phyloP scores from a whole-genome alignment of 371 early-diverging fungal species.

The Apophysomyces trapeziformis region DNA sequence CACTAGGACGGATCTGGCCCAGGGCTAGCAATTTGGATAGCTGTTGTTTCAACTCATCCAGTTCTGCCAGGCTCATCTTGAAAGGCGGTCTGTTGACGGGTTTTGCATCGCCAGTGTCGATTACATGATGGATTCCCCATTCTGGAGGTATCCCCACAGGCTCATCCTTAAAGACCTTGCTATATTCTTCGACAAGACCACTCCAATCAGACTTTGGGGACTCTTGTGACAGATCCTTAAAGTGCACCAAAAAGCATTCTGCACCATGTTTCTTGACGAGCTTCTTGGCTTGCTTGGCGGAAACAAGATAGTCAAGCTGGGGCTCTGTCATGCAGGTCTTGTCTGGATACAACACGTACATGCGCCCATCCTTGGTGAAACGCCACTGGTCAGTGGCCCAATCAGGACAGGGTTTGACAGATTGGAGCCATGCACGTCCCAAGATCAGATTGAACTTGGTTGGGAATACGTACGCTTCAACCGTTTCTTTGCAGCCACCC shows the following conservation, averaged over 20 bases:
- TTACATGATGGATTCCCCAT: slow-evolving; percentile 13
- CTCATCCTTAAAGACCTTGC: slow-evolving; percentile 11
- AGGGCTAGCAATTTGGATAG: slow-evolving; percentile 19
- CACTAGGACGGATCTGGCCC: slow-evolving; percentile 14
- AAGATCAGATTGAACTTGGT: slow-evolving; percentile 19
- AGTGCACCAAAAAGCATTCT: not conserved
- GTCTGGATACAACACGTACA: not conserved
- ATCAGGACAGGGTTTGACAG: slow-evolving; percentile 3
- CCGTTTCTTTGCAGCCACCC: not conserved
- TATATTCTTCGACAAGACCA: slow-evolving; percentile 1
- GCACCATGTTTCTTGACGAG: not conserved
- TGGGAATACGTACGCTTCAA: slow-evolving; percentile 10
- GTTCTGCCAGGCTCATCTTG: slow-evolving; percentile 21
- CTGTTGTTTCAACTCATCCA: slow-evolving; percentile 14
- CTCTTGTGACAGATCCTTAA: too few relatives aligned
- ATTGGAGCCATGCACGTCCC: slow-evolving; percentile 13
- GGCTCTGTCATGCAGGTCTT: not conserved
- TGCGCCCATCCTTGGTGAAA: not conserved
- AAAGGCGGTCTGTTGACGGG: slow-evolving; percentile 18
- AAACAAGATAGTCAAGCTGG: too few relatives aligned
- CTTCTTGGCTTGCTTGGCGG: too few relatives aligned
- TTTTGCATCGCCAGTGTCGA: slow-evolving; percentile 15
- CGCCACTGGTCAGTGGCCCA: slow-evolving; percentile 4
- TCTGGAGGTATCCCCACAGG: slow-evolving; percentile 15
- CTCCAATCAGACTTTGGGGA: not conserved